Conservation (phyloP, 352 stramenopile genomes). For the Plasmopara muralis region DNA sequence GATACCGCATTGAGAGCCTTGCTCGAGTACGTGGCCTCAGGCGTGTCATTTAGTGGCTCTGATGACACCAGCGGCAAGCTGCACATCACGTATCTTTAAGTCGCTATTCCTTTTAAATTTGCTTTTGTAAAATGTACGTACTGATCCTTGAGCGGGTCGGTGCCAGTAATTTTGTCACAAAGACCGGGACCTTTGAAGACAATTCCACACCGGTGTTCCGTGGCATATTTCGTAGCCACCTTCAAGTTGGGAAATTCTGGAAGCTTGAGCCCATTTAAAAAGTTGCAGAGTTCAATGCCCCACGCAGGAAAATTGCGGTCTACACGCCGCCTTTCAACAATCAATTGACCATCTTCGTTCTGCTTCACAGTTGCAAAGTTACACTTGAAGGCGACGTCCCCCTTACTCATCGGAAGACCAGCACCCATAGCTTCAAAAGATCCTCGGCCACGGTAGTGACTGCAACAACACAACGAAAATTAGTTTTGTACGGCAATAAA, state of each 20-base stretch:
- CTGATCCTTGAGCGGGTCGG: slow-evolving; percentile 85
- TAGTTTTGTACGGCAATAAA: slow-evolving; percentile 6
- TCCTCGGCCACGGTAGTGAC: slow-evolving; percentile 76
- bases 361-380: slow-evolving; percentile 79
- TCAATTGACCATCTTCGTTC: slow-evolving; percentile 52
- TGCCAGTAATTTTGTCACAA: slow-evolving; percentile 82
- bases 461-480: slow-evolving; percentile 14
- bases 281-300: slow-evolving; percentile 79
- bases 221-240: slow-evolving; percentile 81
- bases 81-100: slow-evolving; percentile 5
- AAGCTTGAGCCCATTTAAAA: slow-evolving; percentile 53
- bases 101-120: no score
- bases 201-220: slow-evolving; percentile 81
- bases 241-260: slow-evolving; percentile 56
- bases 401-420: slow-evolving; percentile 74
- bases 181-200: slow-evolving; percentile 77
- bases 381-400: slow-evolving; percentile 86
- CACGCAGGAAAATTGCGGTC: slow-evolving; percentile 79
- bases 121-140: slow-evolving; percentile 22
- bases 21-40: slow-evolving; percentile 70
- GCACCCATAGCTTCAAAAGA: slow-evolving; percentile 87
- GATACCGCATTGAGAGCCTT: slow-evolving; percentile 77
- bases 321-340: slow-evolving; percentile 69
- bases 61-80: slow-evolving; percentile 65
- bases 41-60: slow-evolving; percentile 49